A percentile compares a stretch with the other conserved stretches of the same genome.
These are phyloP conservation scores for Candida albicans DNA, from an alignment of 1,139 yeast species.

Conservation along the genomic window DNA sequence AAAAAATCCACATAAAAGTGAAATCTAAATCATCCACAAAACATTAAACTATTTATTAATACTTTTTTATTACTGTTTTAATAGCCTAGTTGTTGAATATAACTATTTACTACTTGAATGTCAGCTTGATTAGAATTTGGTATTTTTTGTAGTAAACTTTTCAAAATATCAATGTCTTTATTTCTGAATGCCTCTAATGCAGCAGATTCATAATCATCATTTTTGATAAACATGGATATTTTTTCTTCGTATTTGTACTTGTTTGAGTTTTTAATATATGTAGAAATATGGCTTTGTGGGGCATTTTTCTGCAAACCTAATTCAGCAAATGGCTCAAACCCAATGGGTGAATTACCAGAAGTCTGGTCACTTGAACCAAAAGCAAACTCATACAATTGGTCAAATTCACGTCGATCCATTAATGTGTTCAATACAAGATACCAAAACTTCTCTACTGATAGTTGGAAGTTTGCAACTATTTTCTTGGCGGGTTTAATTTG, in stretches of 20 bases:
- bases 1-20: too few relatives aligned
- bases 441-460: slow-evolving; percentile 65
- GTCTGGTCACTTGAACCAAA: slow-evolving; percentile 25
- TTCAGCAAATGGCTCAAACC: slow-evolving; percentile 64
- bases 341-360: slow-evolving; percentile 66
- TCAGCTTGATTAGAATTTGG: slow-evolving; percentile 21
- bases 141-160: slow-evolving; percentile 7
- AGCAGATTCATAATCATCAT: slow-evolving; percentile 57
- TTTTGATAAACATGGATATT: slow-evolving; percentile 50
- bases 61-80: slow-evolving; percentile 16
- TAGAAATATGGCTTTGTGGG: slow-evolving; percentile 36
- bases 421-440: slow-evolving; percentile 58
- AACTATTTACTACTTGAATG: slow-evolving; percentile 23
- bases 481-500: slow-evolving; percentile 61
- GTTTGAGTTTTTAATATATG: slow-evolving; percentile 35
- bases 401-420: slow-evolving; percentile 57
- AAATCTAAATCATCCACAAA: too few relatives aligned
- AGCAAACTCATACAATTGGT: slow-evolving; percentile 53
- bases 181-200: slow-evolving; percentile 59
- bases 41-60: too few relatives aligned
- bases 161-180: slow-evolving; percentile 44
- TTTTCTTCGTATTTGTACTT: slow-evolving; percentile 40
- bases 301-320: slow-evolving; percentile 53
- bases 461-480: slow-evolving; percentile 59
- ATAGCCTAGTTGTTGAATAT: slow-evolving; percentile 33